These are phyloP conservation scores for Globisporangium emineosum DNA, from an alignment of 352 stramenopile genomes.

Conservation along the genomic window DNA sequence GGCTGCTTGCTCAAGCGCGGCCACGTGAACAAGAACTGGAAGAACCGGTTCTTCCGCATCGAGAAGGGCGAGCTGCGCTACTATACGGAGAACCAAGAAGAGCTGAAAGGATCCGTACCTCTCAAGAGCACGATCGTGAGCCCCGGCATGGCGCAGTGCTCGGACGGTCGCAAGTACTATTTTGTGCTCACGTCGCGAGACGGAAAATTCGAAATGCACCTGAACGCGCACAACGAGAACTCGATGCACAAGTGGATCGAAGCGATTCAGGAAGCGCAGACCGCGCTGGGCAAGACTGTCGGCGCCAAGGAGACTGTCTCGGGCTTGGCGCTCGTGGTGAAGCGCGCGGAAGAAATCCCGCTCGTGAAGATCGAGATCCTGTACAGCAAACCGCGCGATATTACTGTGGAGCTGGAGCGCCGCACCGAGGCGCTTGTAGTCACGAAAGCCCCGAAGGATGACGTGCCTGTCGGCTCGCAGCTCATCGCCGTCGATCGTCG, in stretches of 20 bases:
- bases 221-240: slow-evolving; percentile 77
- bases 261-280: slow-evolving; percentile 74
- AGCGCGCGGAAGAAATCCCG: slow-evolving; percentile 76
- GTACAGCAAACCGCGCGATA: slow-evolving; percentile 60
- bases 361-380: slow-evolving; percentile 56
- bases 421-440: slow-evolving; percentile 78
- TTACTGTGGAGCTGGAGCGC: slow-evolving; percentile 70
- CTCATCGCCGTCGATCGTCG: slow-evolving; percentile 56
- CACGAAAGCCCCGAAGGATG: slow-evolving; percentile 39
- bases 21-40: slow-evolving; percentile 87
- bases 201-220: slow-evolving; percentile 81
- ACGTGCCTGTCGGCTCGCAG: slow-evolving; percentile 67
- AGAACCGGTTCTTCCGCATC: slow-evolving; percentile 87
- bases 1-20: slow-evolving; percentile 78
- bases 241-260: slow-evolving; percentile 89
- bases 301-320: slow-evolving; percentile 53
- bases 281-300: slow-evolving; percentile 38
- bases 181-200: slow-evolving; percentile 83
- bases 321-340: slow-evolving; percentile 67
- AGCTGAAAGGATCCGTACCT: slow-evolving; percentile 65
- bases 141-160: slow-evolving; percentile 76
- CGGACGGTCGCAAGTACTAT: slow-evolving; percentile 80
- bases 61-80: slow-evolving; percentile 78
- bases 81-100: slow-evolving; percentile 79
- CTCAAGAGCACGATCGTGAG: slow-evolving; percentile 82